A percentile compares a stretch with the other conserved stretches of the same genome.
Conservation (phyloP, 2,329 filamentous ascomycete genomes). For the Nakataea oryzae region DNA sequence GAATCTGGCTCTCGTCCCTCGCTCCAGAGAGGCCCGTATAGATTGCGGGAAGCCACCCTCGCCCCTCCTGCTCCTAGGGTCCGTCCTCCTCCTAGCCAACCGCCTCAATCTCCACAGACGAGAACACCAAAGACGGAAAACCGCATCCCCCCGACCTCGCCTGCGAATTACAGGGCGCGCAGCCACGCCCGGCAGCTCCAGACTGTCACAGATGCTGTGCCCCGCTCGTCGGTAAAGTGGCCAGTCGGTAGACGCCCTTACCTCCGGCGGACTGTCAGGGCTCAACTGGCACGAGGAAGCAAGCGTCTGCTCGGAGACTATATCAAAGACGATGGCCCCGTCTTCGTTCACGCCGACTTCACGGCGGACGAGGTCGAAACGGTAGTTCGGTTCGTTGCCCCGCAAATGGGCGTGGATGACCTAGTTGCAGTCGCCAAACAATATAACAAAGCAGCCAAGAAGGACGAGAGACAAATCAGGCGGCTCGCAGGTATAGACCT, state of each 20-base stretch:
- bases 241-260: neutral
- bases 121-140: neutral
- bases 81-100: neutral
- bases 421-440: neutral
- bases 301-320: neutral
- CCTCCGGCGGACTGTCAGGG: neutral
- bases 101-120: too few species aligned
- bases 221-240: neutral
- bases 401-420: neutral
- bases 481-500: slow-evolving; percentile 6
- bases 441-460: neutral
- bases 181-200: neutral
- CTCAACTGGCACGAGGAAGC: neutral
- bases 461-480: neutral
- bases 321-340: slow-evolving; percentile 5
- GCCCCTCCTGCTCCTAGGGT: neutral
- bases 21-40: neutral
- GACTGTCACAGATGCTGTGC: neutral
- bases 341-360: slow-evolving; percentile 39
- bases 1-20: neutral
- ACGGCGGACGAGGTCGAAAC: slow-evolving; percentile 22
- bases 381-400: neutral
- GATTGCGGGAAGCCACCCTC: neutral
- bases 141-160: neutral
- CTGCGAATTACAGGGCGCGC: neutral